Evolutionary conservation across 305 asterid species (phyloP).

Genomic region (Fraxinus albicans): DNA sequence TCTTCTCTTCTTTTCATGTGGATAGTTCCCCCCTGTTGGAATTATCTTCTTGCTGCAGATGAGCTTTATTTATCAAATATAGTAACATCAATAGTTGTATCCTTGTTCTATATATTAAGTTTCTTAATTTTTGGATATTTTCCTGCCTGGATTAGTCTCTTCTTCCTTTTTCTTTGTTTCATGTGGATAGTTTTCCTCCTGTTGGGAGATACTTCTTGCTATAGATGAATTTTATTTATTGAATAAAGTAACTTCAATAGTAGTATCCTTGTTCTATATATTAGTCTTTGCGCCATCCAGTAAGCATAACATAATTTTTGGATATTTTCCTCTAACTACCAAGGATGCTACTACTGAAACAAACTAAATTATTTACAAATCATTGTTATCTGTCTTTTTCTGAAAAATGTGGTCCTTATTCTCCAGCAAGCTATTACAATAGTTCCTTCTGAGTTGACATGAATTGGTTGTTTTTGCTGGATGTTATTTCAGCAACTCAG

Average conservation of each 20-base stretch:
- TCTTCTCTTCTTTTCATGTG: not conserved
- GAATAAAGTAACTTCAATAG: no score
- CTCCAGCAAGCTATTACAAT: not conserved
- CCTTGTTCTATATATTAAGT: not conserved
- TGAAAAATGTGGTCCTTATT: not conserved
- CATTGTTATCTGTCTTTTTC: constrained; percentile 1
- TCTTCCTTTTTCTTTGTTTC: no score
- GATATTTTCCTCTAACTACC: not conserved
- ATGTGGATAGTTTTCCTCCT: no score
- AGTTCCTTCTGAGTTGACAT: constrained; percentile 15
- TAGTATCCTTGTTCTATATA: not conserved
- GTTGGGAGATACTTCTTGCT: no score
- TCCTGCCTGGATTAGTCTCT: no score
- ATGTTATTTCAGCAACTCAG: constrained; percentile 46
- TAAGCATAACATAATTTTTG: not conserved
- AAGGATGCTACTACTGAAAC: not conserved
- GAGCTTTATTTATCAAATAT: not conserved
- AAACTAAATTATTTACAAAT: not conserved
- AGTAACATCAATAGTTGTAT: not conserved
- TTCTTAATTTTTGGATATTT: no score
- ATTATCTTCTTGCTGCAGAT: not conserved
- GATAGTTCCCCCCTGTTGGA: not conserved
- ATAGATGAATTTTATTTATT: no score
- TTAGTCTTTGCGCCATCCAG: not conserved
- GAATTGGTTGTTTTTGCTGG: not conserved